phyloP scores from a whole-genome alignment of 2,329 filamentous ascomycete species.

The Calycina marina region DNA sequence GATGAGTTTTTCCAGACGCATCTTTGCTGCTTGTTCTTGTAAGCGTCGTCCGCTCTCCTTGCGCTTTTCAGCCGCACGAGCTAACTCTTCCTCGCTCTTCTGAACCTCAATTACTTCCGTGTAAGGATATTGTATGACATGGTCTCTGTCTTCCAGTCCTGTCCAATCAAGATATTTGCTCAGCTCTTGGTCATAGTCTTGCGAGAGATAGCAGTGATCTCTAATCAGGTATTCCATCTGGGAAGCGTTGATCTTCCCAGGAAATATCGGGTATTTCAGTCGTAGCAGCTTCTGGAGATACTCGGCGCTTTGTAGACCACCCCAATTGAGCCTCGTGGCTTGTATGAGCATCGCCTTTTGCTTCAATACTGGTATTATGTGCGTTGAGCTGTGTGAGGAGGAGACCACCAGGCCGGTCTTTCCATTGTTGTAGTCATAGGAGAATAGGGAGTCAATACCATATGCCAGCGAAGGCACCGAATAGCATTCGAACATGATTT shows the following conservation, averaged over 20 bases:
- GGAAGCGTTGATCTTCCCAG: conserved; percentile 69
- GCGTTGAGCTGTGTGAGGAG: conserved; percentile 85
- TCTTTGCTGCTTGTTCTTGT: conserved; percentile 93
- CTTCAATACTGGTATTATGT: conserved; percentile 86
- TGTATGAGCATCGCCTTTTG: conserved; percentile 72
- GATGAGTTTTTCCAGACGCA: conserved; percentile 88
- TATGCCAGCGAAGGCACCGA: conserved; percentile 78
- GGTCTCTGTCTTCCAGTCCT: conserved; percentile 76
- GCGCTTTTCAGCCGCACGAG: conserved; percentile 78
- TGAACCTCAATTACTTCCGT: conserved; percentile 81
- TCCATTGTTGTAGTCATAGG: conserved; percentile 77
- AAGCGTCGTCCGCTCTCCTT: conserved; percentile 84
- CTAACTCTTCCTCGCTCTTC: conserved; percentile 90
- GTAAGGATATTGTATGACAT: conserved; percentile 83
- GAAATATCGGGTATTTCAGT: conserved; percentile 83
- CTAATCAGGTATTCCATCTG: conserved; percentile 80
- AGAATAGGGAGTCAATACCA: conserved; percentile 93
- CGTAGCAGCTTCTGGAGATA: conserved; percentile 81
- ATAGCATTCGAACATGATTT: conserved; percentile 95
- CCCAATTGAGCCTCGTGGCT: conserved; percentile 87
- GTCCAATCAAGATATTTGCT: conserved; percentile 74
- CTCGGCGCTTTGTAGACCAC: conserved; percentile 76
- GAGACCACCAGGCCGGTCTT: conserved; percentile 78
- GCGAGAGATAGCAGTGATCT: conserved; percentile 81
- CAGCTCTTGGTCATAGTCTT: conserved; percentile 69